phyloP scores from a whole-genome alignment of 1,139 yeast genomes.

The Saccharomyces hybrid region DNA sequence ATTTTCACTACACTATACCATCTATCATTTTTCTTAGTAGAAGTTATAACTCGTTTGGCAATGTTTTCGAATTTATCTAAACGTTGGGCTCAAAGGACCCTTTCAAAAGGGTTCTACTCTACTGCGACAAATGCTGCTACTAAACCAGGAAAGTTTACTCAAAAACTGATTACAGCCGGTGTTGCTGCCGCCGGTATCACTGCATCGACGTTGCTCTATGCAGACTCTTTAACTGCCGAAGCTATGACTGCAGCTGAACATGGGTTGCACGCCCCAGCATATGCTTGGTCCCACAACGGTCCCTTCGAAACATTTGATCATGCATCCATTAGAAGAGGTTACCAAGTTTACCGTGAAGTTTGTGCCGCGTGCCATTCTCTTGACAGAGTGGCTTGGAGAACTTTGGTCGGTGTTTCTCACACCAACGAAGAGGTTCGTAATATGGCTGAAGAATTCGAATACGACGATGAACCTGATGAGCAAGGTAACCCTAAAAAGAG shows the following conservation, averaged over 20 bases:
- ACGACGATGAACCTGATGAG: slow-evolving; percentile 98
- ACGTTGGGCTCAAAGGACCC: slow-evolving; percentile 11
- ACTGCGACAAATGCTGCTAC: slow-evolving; percentile 3
- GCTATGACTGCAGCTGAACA: slow-evolving; percentile 99
- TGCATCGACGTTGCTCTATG: slow-evolving; percentile 69
- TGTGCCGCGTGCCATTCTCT: slow-evolving; percentile 98
- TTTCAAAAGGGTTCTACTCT: slow-evolving; percentile 6
- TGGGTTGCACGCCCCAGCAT: slow-evolving; percentile 93
- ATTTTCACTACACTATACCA: not conserved
- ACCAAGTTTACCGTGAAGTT: slow-evolving; percentile 97
- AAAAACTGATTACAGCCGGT: slow-evolving; percentile 36
- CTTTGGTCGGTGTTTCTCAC: slow-evolving; percentile 94
- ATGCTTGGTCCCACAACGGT: slow-evolving; percentile 91
- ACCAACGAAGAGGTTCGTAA: slow-evolving; percentile 84
- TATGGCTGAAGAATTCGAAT: slow-evolving; percentile 94
- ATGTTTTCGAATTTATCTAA: slow-evolving; percentile 10
- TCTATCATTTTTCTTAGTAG: not conserved
- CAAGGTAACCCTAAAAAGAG: slow-evolving; percentile 98
- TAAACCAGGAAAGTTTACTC: slow-evolving; percentile 2
- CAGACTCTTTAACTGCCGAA: slow-evolving; percentile 73
- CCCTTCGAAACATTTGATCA: slow-evolving; percentile 92
- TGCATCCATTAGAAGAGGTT: slow-evolving; percentile 96
- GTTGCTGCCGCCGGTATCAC: slow-evolving; percentile 55
- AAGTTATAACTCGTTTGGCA: not conserved
- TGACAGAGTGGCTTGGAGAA: slow-evolving; percentile 98